These are phyloP conservation scores for Botrytis fabae DNA, from an alignment of 2,329 filamentous ascomycete species.

Conservation along the genomic window DNA sequence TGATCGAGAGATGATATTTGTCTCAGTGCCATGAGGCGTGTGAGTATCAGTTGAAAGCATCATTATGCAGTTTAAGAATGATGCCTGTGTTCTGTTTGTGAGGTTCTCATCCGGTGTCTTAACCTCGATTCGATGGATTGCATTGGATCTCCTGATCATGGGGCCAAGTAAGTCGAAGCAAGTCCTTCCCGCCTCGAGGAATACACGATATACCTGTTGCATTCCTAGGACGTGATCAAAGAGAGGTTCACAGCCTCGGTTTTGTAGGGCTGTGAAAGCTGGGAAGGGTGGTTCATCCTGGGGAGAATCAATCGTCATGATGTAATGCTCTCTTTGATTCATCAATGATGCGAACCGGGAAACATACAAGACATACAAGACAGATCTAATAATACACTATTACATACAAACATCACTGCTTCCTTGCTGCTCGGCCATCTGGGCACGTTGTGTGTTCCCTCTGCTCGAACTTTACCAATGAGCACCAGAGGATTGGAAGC, in stretches of 20 bases:
- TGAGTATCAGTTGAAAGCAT: conserved; percentile 8
- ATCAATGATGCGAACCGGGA: neutral
- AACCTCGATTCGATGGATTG: neutral
- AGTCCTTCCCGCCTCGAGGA: neutral
- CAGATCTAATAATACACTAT: neutral
- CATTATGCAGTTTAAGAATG: neutral
- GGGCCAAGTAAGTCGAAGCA: neutral
- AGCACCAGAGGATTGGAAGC: neutral
- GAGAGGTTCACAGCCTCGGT: neutral
- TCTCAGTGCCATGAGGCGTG: conserved; percentile 8
- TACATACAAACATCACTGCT: neutral
- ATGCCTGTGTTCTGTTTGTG: neutral
- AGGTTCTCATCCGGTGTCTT: neutral
- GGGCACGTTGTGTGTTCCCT: neutral
- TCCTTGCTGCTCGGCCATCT: neutral
- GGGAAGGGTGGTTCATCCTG: neutral
- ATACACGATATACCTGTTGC: neutral
- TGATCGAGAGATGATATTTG: conserved; percentile 5
- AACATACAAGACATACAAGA: neutral
- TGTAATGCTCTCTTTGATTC: neutral
- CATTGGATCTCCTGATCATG: neutral
- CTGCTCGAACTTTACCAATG: neutral
- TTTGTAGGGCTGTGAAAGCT: neutral
- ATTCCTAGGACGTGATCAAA: neutral
- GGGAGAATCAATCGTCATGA: neutral